Evolutionary conservation across 1,284 basidiomycete species (phyloP), one percentile per base, ranked within the genome.

Genomic region (Caloboletus firmus): DNA sequence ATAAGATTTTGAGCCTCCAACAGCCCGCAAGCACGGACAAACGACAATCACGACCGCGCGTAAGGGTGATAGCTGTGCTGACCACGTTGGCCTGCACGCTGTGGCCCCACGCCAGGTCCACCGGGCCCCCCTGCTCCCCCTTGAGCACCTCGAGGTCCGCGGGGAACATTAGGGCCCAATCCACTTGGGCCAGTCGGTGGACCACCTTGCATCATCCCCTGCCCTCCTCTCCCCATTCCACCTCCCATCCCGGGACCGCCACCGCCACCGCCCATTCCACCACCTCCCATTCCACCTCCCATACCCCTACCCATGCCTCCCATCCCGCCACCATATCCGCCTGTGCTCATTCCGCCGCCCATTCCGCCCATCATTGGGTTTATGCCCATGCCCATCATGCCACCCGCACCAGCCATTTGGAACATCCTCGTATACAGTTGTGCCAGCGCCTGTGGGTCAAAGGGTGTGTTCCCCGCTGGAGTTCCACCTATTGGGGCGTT

Each of bases 361-460:
- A 47, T 47, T 17, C 45, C 56, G 17, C 61, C 49, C 44, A 64
- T 66, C 65, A 64, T 64, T 3, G 59, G 52, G 45, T 39, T 64
- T 66, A 64, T 64, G 30, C 67, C 69, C 73, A 78, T 77, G 4
- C 71, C 71, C 57, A 73, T 75, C 72, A 78, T 75, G 1, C 61
- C 64, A 9, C 73, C 70, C 34, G 72, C 76, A 65, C 81, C 79
- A 30, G 76, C 75, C 79, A 91, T 89, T 63, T 88, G 83, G 76
- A 90, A 87, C 87, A 93, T 92, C 54, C 90, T 83, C 3, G 88
- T 89, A 68, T 91, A 93, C 20, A 92, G 78, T 34, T 84, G 78
- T 0, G 89, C 89, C 55, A 92, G 80, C 0, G 87, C 89, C 63
- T 91, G 87, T 1, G 91, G 87, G 63, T 91, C 89, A 66, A 92